These are phyloP conservation scores for Trichoderma endophyticum DNA, from an alignment of 2,329 filamentous ascomycete genomes.

Conservation along the genomic window DNA sequence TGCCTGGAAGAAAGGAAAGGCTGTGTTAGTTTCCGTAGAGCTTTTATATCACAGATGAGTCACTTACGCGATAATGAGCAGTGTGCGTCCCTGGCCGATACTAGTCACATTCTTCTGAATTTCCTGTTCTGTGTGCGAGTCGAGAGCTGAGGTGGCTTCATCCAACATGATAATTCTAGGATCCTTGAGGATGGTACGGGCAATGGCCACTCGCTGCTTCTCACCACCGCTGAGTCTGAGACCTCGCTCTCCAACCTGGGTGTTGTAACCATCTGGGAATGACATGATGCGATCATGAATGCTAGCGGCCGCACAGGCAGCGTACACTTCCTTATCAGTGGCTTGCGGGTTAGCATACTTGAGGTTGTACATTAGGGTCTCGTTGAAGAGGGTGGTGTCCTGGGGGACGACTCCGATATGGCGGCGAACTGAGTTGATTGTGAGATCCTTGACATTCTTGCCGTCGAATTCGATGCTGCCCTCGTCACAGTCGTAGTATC, in stretches of 20 bases:
- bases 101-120: slow-evolving; percentile 83
- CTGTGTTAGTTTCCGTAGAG: slow-evolving; percentile 22
- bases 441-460: slow-evolving; percentile 77
- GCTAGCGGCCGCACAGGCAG: slow-evolving; percentile 79
- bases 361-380: slow-evolving; percentile 91
- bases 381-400: slow-evolving; percentile 93
- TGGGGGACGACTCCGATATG: slow-evolving; percentile 96
- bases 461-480: slow-evolving; percentile 84
- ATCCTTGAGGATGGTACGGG: slow-evolving; percentile 87
- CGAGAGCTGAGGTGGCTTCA: slow-evolving; percentile 86
- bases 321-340: slow-evolving; percentile 76
- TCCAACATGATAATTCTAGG: slow-evolving; percentile 90
- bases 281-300: slow-evolving; percentile 90
- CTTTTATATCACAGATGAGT: neutral
- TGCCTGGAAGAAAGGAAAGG: slow-evolving; percentile 48
- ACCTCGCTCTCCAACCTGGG: slow-evolving; percentile 87
- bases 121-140: slow-evolving; percentile 88
- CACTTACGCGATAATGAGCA: slow-evolving; percentile 86
- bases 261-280: slow-evolving; percentile 84
- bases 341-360: slow-evolving; percentile 81
- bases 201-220: slow-evolving; percentile 91
- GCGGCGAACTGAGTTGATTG: slow-evolving; percentile 86
- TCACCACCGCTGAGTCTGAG: slow-evolving; percentile 85
- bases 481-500: slow-evolving; percentile 84
- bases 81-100: slow-evolving; percentile 80